Evolutionary conservation across 2,329 filamentous ascomycete species (phyloP).

Genomic region (Trichoderma afroharzianum): DNA sequence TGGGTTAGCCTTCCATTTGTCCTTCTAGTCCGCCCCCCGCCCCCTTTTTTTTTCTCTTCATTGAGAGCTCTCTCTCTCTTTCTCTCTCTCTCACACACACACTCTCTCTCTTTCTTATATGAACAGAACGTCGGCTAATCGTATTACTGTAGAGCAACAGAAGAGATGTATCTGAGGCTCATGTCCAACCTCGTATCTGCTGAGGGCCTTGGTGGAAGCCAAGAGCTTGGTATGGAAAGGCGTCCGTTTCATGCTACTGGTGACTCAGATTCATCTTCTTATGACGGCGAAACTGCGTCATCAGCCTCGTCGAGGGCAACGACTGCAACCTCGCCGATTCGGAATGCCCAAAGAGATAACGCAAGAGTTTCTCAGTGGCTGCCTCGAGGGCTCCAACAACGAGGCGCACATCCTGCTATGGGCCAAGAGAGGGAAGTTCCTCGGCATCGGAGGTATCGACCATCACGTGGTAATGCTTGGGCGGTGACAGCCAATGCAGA

Average conservation of each 20-base stretch:
- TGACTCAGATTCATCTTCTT: neutral
- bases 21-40: neutral
- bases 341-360: constrained; percentile 4
- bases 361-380: neutral
- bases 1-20: constrained; percentile 20
- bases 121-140: neutral
- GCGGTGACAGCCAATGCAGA: neutral
- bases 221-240: constrained; percentile 22
- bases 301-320: neutral
- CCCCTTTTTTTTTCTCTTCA: neutral
- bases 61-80: neutral
- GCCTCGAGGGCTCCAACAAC: neutral
- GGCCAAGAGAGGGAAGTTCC: neutral
- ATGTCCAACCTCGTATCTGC: constrained; percentile 18
- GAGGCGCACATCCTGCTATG: neutral
- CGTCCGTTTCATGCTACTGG: constrained; percentile 26
- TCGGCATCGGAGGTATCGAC: neutral
- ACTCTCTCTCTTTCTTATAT: neutral
- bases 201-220: constrained; percentile 19
- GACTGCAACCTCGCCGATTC: neutral
- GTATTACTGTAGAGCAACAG: constrained; percentile 15
- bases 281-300: neutral
- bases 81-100: neutral
- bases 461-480: neutral
- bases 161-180: constrained; percentile 24